A percentile compares a stretch with the other conserved stretches of the same genome.
phyloP scores from a whole-genome alignment of 2,329 filamentous ascomycete species.

The Fusarium buharicum region DNA sequence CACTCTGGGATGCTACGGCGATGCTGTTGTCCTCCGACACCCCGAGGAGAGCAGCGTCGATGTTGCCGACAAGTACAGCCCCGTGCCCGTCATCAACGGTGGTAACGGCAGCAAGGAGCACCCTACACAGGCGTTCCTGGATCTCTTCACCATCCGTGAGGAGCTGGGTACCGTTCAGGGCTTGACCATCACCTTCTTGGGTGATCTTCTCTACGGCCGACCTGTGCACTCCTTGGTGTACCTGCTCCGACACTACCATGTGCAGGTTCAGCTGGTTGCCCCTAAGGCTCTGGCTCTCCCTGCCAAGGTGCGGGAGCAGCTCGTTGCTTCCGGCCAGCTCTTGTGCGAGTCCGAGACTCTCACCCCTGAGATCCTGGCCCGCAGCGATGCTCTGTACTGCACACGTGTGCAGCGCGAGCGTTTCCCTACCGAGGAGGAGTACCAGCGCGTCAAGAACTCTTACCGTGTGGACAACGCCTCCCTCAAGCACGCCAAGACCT shows the following conservation, averaged over 20 bases:
- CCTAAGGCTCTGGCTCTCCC: slow-evolving; percentile 84
- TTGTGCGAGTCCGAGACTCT: slow-evolving; percentile 79
- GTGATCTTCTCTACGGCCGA: slow-evolving; percentile 91
- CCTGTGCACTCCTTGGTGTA: slow-evolving; percentile 96
- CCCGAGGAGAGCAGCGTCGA: slow-evolving; percentile 84
- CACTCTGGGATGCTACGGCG: slow-evolving; percentile 92
- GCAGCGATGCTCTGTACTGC: slow-evolving; percentile 94
- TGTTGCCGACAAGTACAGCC: slow-evolving; percentile 85
- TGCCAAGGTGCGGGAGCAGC: slow-evolving; percentile 74
- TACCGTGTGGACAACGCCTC: slow-evolving; percentile 92
- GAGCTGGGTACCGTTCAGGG: slow-evolving; percentile 96
- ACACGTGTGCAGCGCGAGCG: slow-evolving; percentile 97
- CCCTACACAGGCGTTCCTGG: slow-evolving; percentile 95
- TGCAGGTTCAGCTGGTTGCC: slow-evolving; percentile 90
- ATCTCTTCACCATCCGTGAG: slow-evolving; percentile 98
- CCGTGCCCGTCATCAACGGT: slow-evolving; percentile 94
- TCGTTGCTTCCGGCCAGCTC: slow-evolving; percentile 80
- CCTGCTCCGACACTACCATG: slow-evolving; percentile 94
- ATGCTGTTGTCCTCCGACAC: slow-evolving; percentile 95
- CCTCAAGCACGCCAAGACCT: slow-evolving; percentile 88
- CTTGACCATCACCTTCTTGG: slow-evolving; percentile 93
- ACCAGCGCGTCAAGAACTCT: slow-evolving; percentile 86
- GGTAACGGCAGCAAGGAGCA: slow-evolving; percentile 97
- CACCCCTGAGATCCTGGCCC: slow-evolving; percentile 85
- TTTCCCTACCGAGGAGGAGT: slow-evolving; percentile 82